phyloP scores from a whole-genome alignment of 768 basidiomycete species.

The Piloderma croceum region DNA sequence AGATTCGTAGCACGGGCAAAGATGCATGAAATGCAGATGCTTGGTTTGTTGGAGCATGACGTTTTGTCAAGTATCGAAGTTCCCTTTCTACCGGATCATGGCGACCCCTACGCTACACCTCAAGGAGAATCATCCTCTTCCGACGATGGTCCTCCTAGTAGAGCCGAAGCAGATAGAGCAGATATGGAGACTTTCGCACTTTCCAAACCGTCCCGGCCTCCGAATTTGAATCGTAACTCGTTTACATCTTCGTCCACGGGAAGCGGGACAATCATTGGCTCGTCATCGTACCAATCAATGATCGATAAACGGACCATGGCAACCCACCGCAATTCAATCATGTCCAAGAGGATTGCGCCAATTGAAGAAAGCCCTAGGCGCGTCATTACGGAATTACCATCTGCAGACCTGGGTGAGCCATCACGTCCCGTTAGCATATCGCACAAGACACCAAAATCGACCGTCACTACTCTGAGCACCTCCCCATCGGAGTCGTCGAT shows the following conservation, averaged over 20 bases:
- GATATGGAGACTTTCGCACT: conserved; percentile 65
- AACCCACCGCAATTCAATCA: conserved; percentile 46
- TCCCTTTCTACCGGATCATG: conserved; percentile 58
- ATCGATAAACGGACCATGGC: conserved; percentile 35
- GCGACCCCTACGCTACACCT: conserved; percentile 26
- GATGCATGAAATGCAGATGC: conserved; percentile 96
- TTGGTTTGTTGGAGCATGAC: conserved; percentile 87
- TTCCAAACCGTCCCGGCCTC: conserved; percentile 32
- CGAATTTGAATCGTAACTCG: conserved; percentile 31
- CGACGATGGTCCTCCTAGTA: conserved; percentile 34
- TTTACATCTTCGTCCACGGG: conserved; percentile 34
- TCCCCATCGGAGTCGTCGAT: conserved; percentile 68
- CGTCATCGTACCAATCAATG: conserved; percentile 32
- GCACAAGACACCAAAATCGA: no score
- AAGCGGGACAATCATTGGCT: conserved; percentile 30
- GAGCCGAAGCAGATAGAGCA: conserved; percentile 64
- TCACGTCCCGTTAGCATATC: conserved; percentile 17
- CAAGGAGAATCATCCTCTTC: conserved; percentile 8
- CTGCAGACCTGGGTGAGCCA: no score
- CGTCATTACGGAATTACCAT: conserved; percentile 46
- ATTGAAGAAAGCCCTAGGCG: conserved; percentile 69
- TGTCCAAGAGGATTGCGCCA: conserved; percentile 45
- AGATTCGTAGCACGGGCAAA: conserved; percentile 93
- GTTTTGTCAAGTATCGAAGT: conserved; percentile 86
- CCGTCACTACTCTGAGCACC: no score